phyloP scores from a whole-genome alignment of 2,329 filamentous ascomycete genomes.

The Cercospora zeina region DNA sequence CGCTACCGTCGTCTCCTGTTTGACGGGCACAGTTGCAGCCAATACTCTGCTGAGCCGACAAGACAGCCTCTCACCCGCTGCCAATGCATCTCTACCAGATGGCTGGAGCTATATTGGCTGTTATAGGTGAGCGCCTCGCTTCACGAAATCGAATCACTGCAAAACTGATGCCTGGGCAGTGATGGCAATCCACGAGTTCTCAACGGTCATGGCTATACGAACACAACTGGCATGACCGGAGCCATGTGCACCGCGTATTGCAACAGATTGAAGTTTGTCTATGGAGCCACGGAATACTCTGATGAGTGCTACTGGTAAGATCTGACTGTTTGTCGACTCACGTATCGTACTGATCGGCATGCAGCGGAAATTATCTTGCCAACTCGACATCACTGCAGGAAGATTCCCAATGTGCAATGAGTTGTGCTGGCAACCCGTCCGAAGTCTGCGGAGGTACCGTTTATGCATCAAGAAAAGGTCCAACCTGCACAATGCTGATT shows the following conservation, averaged over 20 bases:
- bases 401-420: conserved; percentile 35
- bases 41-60: conserved; percentile 10
- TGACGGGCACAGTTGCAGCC: neutral
- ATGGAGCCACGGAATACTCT: conserved; percentile 33
- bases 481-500: neutral
- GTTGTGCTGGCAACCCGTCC: conserved; percentile 35
- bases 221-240: conserved; percentile 29
- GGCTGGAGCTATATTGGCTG: conserved; percentile 33
- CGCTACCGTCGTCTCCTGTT: neutral
- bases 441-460: conserved; percentile 36
- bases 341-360: neutral
- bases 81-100: conserved; percentile 25
- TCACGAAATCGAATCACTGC: neutral
- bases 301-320: conserved; percentile 21
- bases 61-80: conserved; percentile 18
- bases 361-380: conserved; percentile 30
- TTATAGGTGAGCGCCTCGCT: conserved; percentile 24
- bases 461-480: neutral
- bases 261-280: conserved; percentile 28
- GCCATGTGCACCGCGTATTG: conserved; percentile 29
- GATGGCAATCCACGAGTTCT: conserved; percentile 28
- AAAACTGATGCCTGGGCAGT: conserved; percentile 16
- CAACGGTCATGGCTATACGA: conserved; percentile 17
- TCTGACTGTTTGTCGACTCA: neutral
- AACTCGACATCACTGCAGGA: conserved; percentile 26